Evolutionary conservation across 768 basidiomycete genomes (phyloP).

Genomic region (Mycena maculata): DNA sequence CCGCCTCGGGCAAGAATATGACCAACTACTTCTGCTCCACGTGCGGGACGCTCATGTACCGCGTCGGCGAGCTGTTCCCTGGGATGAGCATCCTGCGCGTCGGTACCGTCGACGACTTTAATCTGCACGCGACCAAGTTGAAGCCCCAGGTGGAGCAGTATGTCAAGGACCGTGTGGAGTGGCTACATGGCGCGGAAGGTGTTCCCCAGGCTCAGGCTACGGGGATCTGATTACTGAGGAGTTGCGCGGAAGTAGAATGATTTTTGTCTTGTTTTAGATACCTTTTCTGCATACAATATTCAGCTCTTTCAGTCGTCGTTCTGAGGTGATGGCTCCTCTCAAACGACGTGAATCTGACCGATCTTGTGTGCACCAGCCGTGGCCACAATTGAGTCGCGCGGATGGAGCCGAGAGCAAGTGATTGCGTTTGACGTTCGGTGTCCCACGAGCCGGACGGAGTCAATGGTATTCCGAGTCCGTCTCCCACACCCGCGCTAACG

Average conservation of each 20-base stretch:
- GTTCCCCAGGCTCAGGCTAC: too few relatives aligned
- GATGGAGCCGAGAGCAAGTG: conserved; percentile 27
- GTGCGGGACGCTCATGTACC: conserved; percentile 28
- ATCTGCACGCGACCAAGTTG: conserved; percentile 18
- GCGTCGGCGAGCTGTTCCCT: neutral
- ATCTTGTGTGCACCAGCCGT: conserved; percentile 49
- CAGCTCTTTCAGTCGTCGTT: too few relatives aligned
- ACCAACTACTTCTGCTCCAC: conserved; percentile 22
- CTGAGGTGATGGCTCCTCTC: too few relatives aligned
- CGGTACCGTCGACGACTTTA: conserved; percentile 18
- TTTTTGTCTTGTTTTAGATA: too few relatives aligned
- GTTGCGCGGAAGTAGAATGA: too few relatives aligned
- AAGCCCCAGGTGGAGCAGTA: conserved; percentile 12
- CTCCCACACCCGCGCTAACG: too few relatives aligned
- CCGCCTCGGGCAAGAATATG: conserved; percentile 5
- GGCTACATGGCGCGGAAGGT: too few relatives aligned
- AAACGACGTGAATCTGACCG: conserved; percentile 51
- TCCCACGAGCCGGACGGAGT: too few relatives aligned
- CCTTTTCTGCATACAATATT: too few relatives aligned
- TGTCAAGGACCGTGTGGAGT: neutral
- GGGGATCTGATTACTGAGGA: too few relatives aligned
- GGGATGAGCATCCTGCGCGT: conserved; percentile 3
- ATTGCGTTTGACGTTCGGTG: conserved; percentile 20
- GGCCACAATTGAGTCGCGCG: conserved; percentile 14
- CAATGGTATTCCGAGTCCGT: too few relatives aligned